Base-by-base conservation (phyloP, 1,139 yeast genomes). In the Spencermartinsiella ligniputridi region DNA sequence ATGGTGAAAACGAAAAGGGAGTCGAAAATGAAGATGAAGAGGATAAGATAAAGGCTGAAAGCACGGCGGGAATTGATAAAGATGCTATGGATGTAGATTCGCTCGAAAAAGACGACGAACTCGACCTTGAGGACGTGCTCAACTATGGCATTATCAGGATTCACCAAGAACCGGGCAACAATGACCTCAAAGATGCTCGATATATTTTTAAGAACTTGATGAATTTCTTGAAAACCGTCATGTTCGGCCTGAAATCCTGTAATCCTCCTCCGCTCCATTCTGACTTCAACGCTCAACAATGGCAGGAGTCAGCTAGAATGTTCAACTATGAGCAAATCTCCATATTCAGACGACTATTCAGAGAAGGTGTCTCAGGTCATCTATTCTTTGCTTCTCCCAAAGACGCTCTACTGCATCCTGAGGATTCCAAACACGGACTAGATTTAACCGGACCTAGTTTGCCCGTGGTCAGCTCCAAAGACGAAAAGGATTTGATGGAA, bases 401-500 rank as follows among this genome's bases (percentile, higher is more conserved):
- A 25, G 74, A 76, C 46, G 70, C 78, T 9, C 47, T 44, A 27
- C 45, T 48, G 5, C 41, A 50, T n/a, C 53, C 49, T n/a, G 55
- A 50, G 13, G 51, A 50, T 3, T 39, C 54, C 24, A 52, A 53
- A 35, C 49, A 46, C 9, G 51, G 55, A 6, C 78, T 84, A 61
- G 96, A 87, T 57, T 75, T 83, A 27, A 79, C 86, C 17, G 89
- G 89, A 2, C 90, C 95, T 3, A 84, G 83, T 50, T 67, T 86
- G 40, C 95, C 96, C 3, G 84, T 86, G 3, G 81, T 90, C 2
- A 85, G 95, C 1, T 82, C 95, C 0, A 89, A 88, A 54, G 97
- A 90, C 59, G 97, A 90, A 51, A 89, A 92, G 56, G 98, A 94
- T 55, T 71, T 90, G 49, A 89, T 92, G 96, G 98, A 94, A 62